Evolutionary conservation across 345 rosid species (phyloP).

Genomic region (Alliaria petiolata): DNA sequence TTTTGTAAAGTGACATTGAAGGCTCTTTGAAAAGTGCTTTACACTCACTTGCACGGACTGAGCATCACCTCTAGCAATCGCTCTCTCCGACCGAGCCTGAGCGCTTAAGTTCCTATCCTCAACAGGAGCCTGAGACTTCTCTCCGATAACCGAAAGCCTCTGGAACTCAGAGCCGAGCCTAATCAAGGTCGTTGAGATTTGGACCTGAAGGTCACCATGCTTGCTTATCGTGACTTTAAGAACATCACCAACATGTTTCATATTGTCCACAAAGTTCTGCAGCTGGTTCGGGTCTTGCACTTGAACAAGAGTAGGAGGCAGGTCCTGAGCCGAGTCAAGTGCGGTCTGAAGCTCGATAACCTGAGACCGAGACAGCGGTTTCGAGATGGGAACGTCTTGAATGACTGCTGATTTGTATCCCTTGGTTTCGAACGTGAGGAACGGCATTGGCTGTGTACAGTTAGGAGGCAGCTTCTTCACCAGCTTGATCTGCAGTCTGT

Average conservation of each 20-base stretch:
- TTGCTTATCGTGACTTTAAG: conserved; percentile 79
- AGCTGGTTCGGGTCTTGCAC: conserved; percentile 75
- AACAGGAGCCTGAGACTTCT: conserved; percentile 61
- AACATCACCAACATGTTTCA: conserved; percentile 84
- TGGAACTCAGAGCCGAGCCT: conserved; percentile 82
- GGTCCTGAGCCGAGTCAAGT: conserved; percentile 66
- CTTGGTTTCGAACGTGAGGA: conserved; percentile 87
- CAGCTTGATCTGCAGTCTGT: conserved; percentile 77
- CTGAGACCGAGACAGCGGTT: conserved; percentile 75
- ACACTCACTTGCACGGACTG: conserved; percentile 75
- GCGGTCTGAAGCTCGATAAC: conserved; percentile 77
- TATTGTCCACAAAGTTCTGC: conserved; percentile 80
- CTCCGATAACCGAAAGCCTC: conserved; percentile 71
- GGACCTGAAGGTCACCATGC: conserved; percentile 80
- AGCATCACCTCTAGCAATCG: conserved; percentile 70
- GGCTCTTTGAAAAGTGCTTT: conserved; percentile 82
- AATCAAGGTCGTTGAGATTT: conserved; percentile 73
- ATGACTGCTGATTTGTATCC: conserved; percentile 92
- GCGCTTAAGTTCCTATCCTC: conserved; percentile 66
- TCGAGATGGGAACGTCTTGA: conserved; percentile 89
- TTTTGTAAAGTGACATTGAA: conserved; percentile 80
- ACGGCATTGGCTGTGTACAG: conserved; percentile 88
- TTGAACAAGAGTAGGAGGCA: conserved; percentile 74
- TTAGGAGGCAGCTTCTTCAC: conserved; percentile 88
- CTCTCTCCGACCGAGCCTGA: conserved; percentile 75